Evolutionary conservation across 1,284 basidiomycete genomes (phyloP).

Genomic region (Trichosporon inkin): DNA sequence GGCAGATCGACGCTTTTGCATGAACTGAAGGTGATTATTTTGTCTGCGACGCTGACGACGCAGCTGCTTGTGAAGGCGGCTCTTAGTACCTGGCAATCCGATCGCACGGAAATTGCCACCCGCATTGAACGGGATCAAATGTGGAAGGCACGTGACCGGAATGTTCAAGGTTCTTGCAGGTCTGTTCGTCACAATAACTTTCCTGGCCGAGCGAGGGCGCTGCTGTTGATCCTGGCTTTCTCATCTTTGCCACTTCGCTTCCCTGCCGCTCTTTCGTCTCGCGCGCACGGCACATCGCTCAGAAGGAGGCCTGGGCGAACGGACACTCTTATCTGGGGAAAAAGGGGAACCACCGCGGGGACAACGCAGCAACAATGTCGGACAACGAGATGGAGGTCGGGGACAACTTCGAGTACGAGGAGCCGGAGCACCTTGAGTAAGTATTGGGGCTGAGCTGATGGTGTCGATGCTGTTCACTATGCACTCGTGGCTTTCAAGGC

Average conservation of each 20-base stretch:
- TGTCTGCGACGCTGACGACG: too few species aligned
- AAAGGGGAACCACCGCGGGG: not conserved
- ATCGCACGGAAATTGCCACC: too few species aligned
- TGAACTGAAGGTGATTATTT: not conserved
- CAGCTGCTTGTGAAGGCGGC: too few species aligned
- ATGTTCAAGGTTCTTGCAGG: not conserved
- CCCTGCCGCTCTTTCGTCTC: not conserved
- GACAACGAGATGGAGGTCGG: slow-evolving; percentile 26
- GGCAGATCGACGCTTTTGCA: not conserved
- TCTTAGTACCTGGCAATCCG: too few species aligned
- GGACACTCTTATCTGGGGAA: not conserved
- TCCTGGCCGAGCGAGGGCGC: not conserved
- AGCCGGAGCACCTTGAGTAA: slow-evolving; percentile 26
- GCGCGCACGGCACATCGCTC: not conserved
- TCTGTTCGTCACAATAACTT: slow-evolving; percentile 7
- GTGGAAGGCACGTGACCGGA: not conserved
- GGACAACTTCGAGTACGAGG: slow-evolving; percentile 20
- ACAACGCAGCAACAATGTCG: slow-evolving; percentile 15
- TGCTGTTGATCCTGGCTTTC: not conserved
- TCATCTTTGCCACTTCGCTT: not conserved
- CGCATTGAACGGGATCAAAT: too few species aligned
- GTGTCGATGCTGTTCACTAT: not conserved
- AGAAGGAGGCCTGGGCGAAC: not conserved
- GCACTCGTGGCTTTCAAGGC: not conserved
- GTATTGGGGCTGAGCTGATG: not conserved